phyloP scores from a whole-genome alignment of 2,329 filamentous ascomycete species.

The Cladosporium sp. region DNA sequence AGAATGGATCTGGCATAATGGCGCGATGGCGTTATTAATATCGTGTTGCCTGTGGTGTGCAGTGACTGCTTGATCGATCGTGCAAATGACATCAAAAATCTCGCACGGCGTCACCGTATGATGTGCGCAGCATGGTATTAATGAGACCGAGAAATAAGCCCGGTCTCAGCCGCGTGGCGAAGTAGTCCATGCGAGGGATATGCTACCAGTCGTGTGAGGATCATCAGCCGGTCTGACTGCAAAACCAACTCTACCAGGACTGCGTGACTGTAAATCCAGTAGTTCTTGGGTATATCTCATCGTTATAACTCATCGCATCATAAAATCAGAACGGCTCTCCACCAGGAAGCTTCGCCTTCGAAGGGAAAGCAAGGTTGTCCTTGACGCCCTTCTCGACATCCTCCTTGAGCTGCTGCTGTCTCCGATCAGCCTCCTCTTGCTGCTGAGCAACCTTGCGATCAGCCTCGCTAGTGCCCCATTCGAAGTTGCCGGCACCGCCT shows the following conservation, averaged over 20 bases:
- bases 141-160: neutral
- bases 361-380: constrained; percentile 43
- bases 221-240: neutral
- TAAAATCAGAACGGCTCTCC: constrained; percentile 30
- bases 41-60: neutral
- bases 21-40: neutral
- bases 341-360: constrained; percentile 42
- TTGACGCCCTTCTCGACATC: constrained; percentile 47
- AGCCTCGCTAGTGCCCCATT: constrained; percentile 39
- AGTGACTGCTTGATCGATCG: neutral
- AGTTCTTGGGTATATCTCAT: neutral
- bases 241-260: neutral
- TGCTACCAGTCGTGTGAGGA: neutral
- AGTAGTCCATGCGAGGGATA: neutral
- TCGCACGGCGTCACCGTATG: neutral
- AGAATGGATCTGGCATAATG: neutral
- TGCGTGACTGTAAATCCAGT: neutral
- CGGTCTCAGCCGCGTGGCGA: neutral
- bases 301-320: neutral
- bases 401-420: constrained; percentile 35
- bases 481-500: constrained; percentile 52
- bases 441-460: constrained; percentile 34
- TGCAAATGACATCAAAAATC: neutral
- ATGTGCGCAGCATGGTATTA: neutral
- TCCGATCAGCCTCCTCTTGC: constrained; percentile 34